These are phyloP conservation scores for Elsinoe australis DNA, from an alignment of 2,329 filamentous ascomycete genomes.

Conservation along the genomic window DNA sequence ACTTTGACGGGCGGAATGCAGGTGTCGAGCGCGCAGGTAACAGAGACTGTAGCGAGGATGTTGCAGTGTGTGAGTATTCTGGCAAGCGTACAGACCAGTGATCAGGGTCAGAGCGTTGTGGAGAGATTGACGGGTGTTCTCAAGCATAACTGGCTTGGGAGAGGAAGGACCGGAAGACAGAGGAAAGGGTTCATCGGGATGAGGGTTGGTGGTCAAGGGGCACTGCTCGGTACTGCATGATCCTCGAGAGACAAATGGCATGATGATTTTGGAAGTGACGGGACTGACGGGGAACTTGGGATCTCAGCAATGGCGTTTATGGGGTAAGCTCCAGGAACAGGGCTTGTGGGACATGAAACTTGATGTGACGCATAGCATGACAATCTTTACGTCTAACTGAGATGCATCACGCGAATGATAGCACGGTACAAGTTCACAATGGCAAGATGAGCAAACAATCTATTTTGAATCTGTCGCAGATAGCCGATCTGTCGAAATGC, in stretches of 20 bases:
- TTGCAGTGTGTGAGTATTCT: slow-evolving; percentile 92
- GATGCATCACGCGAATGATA: not conserved
- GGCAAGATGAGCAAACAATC: no score
- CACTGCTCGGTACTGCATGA: slow-evolving; percentile 21
- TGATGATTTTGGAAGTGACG: no score
- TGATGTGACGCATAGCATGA: not conserved
- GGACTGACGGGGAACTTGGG: not conserved
- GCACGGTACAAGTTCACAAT: no score
- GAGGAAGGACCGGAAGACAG: slow-evolving; percentile 82
- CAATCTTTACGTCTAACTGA: not conserved
- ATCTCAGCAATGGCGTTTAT: no score
- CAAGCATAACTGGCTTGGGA: slow-evolving; percentile 93
- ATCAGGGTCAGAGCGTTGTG: slow-evolving; percentile 69
- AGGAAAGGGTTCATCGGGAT: slow-evolving; percentile 80
- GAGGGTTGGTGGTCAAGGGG: slow-evolving; percentile 30
- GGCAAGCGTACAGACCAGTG: slow-evolving; percentile 63
- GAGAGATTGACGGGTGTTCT: slow-evolving; percentile 76
- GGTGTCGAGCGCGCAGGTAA: slow-evolving; percentile 57
- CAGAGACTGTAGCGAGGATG: slow-evolving; percentile 91
- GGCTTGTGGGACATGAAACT: not conserved
- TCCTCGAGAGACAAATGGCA: no score
- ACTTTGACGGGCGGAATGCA: slow-evolving; percentile 35
- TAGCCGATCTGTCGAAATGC: no score
- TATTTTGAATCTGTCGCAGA: no score
- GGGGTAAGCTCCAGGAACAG: no score